Base-by-base conservation (phyloP, 108 stramenopile species). In the Chaetoceros muelleri region DNA sequence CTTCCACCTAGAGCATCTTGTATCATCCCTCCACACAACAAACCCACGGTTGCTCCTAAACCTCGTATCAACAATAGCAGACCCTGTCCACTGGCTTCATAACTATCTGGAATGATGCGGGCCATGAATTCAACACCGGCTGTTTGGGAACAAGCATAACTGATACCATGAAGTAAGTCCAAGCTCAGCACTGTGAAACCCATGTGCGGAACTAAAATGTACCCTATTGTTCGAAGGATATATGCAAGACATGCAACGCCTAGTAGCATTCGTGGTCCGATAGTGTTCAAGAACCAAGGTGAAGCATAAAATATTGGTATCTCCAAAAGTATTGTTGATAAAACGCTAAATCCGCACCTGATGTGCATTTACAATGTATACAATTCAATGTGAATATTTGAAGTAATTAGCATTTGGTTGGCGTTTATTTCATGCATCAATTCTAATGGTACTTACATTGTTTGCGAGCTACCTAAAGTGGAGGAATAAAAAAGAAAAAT, bases 101-200 rank as follows among this genome's bases (percentile, higher is more conserved):
- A n/a, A n/a, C 27, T 54, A 13, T 28, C 27, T 24, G 27, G 53
- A 18, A 61, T 59, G 2, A 67, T 49, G 28, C 53, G 46, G 7
- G 69, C 56, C 16, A 72, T 64, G 24, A 60, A 77, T 24, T 84
- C 79, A 2, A 80, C 76, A 29, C 57, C 48, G 16, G 71, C 72
- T 28, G 71, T 62, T 45, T 66, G 57, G 2, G 45, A 46, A 30
- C 80, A 67, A 8, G 80, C 82, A 53, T 73, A 87, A 5, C 80
- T 81, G 24, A 84, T 55, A 2, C 82, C 86, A 57, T 87, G 86
- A 18, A 87, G 58, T 3, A 78, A 67, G 64, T 87, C 86, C n/a
- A 84, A 66, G 5, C 67, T 34, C 22, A 87, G 53, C 16, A 84
- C 65, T n/a, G n/a, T n/a, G 17, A 66, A 56, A 45, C 30, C 28